phyloP scores from a whole-genome alignment of 73 alveolate species.

The Urostyla sp. region DNA sequence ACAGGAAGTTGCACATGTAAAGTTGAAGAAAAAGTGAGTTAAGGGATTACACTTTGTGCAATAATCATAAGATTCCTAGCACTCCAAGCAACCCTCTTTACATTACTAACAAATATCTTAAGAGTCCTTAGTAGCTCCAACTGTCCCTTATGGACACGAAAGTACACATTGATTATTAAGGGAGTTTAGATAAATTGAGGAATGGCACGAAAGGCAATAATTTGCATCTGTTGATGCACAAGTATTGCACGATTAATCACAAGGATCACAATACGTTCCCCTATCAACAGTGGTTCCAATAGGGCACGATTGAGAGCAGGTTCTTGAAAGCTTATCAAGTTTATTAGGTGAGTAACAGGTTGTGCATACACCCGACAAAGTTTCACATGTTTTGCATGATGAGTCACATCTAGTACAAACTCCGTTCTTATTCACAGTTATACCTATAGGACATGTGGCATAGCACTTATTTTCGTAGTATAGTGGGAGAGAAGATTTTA shows the following conservation, averaged over 20 bases:
- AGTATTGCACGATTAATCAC: slow-evolving; percentile 51
- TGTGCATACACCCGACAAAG: slow-evolving; percentile 4
- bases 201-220: slow-evolving; percentile 53
- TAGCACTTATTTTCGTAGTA: slow-evolving; percentile 7
- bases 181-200: slow-evolving; percentile 17
- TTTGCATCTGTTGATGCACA: slow-evolving; percentile 49
- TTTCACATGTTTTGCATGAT: neutral
- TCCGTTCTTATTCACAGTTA: neutral
- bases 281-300: slow-evolving; percentile 46
- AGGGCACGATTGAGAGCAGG: slow-evolving; percentile 60
- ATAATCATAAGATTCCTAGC: slow-evolving; percentile 37
- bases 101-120: slow-evolving; percentile 47
- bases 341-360: slow-evolving; percentile 28
- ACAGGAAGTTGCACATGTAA: slow-evolving; percentile 42
- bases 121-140: neutral
- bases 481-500: neutral
- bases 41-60: slow-evolving; percentile 62
- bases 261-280: slow-evolving; percentile 42
- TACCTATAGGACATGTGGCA: slow-evolving; percentile 8
- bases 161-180: neutral
- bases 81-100: slow-evolving; percentile 30
- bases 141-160: slow-evolving; percentile 45
- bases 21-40: slow-evolving; percentile 33
- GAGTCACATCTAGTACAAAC: slow-evolving; percentile 19
- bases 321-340: slow-evolving; percentile 16